phyloP scores from a whole-genome alignment of 768 basidiomycete genomes.

The Tulasnella sp. region DNA sequence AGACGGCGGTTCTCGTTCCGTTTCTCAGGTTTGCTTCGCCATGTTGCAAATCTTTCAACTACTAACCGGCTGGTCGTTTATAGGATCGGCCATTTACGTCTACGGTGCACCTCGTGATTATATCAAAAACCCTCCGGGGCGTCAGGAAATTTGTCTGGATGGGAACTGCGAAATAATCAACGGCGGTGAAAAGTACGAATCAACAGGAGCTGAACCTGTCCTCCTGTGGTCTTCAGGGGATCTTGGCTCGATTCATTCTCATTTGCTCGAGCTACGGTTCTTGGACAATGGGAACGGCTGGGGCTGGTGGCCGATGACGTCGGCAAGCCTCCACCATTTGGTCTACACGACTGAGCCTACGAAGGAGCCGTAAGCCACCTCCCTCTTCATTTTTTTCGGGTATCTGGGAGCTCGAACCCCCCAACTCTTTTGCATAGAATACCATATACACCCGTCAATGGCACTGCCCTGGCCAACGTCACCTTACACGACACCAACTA shows the following conservation, averaged over 20 bases:
- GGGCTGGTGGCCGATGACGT: not conserved
- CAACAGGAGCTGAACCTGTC: not conserved
- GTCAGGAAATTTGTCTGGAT: slow-evolving; percentile 4
- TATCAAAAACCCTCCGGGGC: not conserved
- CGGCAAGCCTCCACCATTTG: not conserved
- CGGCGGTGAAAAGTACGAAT: not conserved
- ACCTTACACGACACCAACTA: slow-evolving; percentile 15
- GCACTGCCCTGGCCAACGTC: slow-evolving; percentile 2
- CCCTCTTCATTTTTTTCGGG: not conserved
- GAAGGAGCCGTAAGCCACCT: not conserved
- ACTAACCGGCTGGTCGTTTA: not conserved
- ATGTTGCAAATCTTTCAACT: not conserved
- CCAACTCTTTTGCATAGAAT: not conserved
- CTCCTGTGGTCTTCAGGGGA: not conserved
- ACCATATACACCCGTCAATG: not conserved
- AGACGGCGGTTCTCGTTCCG: slow-evolving; percentile 6
- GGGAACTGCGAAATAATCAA: slow-evolving; percentile 3
- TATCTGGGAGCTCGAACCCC: not conserved
- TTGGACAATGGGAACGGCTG: slow-evolving; percentile 4
- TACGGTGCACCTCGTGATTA: slow-evolving; percentile 6
- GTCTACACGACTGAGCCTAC: not conserved
- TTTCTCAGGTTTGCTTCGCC: not conserved
- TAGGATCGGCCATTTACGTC: slow-evolving; percentile 3
- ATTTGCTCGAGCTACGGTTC: not conserved
- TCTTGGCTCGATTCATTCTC: not conserved